These are phyloP conservation scores for Pestalotiopsis sp. DNA, from an alignment of 2,329 filamentous ascomycete species.

Conservation along the genomic window DNA sequence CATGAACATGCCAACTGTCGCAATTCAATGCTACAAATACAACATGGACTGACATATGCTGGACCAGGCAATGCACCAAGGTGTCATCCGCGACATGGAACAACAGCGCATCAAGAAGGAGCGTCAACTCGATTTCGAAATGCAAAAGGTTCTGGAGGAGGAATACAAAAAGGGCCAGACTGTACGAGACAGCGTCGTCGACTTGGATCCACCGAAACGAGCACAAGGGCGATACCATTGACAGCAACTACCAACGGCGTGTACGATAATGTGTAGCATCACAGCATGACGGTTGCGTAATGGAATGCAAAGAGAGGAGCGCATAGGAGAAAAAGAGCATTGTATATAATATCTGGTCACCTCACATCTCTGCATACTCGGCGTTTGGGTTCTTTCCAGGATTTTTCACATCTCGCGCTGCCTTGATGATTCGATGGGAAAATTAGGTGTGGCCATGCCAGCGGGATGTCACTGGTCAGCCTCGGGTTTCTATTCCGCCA, in stretches of 20 bases:
- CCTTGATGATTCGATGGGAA: neutral
- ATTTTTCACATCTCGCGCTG: neutral
- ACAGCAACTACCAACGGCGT: neutral
- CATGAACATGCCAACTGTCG: neutral
- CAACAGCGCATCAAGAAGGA: constrained; percentile 89
- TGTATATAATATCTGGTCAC: neutral
- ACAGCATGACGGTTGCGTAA: neutral
- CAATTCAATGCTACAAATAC: neutral
- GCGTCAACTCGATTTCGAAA: constrained; percentile 90
- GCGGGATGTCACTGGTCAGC: neutral
- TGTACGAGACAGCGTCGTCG: constrained; percentile 46
- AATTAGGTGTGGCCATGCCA: neutral
- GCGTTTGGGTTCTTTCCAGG: neutral
- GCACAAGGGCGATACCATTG: constrained; percentile 17
- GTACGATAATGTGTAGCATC: neutral
- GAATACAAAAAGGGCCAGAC: constrained; percentile 90
- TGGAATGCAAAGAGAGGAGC: neutral
- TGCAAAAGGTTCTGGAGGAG: constrained; percentile 82
- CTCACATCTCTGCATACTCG: neutral
- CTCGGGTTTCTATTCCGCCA: neutral
- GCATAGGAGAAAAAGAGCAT: neutral
- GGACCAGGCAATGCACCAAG: constrained; percentile 86
- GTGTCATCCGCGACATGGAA: constrained; percentile 92
- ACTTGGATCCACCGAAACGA: constrained; percentile 15
- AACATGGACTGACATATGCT: constrained; percentile 15